phyloP scores from a whole-genome alignment of 768 basidiomycete species.

The Sarcodon aspratus region DNA sequence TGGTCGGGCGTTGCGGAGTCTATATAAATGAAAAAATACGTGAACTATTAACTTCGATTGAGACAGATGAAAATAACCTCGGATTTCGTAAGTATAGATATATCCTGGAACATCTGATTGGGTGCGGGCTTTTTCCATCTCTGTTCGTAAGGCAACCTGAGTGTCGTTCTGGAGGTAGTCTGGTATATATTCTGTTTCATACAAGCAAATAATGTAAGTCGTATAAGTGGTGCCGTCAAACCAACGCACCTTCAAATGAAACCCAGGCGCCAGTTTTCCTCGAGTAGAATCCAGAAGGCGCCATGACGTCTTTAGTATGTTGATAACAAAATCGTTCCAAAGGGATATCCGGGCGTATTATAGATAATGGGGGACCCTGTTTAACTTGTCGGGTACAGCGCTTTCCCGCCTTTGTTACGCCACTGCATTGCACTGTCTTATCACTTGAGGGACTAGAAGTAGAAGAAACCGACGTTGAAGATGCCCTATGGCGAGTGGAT shows the following conservation, averaged over 20 bases:
- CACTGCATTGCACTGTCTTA: conserved; percentile 41
- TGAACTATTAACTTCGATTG: not conserved
- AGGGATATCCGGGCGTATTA: conserved; percentile 16
- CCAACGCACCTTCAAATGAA: conserved; percentile 39
- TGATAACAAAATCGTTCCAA: conserved; percentile 46
- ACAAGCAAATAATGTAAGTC: not conserved
- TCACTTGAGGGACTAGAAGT: conserved; percentile 1
- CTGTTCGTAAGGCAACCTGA: conserved; percentile 38
- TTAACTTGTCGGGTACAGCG: conserved; percentile 52
- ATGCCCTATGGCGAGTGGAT: conserved; percentile 5
- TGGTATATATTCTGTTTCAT: conserved; percentile 53
- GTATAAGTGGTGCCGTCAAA: not conserved
- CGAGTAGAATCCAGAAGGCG: conserved; percentile 46
- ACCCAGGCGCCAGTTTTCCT: conserved; percentile 38
- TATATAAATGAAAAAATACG: not conserved
- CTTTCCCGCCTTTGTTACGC: conserved; percentile 51
- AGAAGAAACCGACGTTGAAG: conserved; percentile 11
- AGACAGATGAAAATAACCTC: conserved; percentile 29
- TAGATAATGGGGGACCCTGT: conserved; percentile 18
- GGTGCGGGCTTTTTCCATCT: conserved; percentile 45
- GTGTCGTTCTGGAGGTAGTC: conserved; percentile 50
- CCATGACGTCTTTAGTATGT: conserved; percentile 45
- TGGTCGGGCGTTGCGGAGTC: conserved; percentile 17
- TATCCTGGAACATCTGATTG: conserved; percentile 56
- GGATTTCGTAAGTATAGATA: conserved; percentile 76